phyloP scores from a whole-genome alignment of 2,329 filamentous ascomycete genomes.

The Ceratocystis diversiconidia region DNA sequence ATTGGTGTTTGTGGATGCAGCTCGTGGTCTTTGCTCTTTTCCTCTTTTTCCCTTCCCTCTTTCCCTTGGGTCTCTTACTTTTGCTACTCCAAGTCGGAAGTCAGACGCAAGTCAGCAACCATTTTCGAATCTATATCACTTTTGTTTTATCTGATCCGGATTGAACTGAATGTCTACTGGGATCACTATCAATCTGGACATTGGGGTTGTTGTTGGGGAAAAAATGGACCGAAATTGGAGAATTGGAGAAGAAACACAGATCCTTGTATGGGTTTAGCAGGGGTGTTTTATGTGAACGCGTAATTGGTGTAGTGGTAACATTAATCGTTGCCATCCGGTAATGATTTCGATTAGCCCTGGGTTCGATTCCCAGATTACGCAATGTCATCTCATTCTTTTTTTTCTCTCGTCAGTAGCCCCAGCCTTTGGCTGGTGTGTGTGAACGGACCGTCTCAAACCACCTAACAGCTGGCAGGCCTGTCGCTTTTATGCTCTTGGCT shows the following conservation, averaged over 20 bases:
- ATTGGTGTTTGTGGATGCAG: background rate
- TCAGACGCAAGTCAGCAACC: background rate
- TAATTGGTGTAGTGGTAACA: constrained; percentile 13
- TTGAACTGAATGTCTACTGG: background rate
- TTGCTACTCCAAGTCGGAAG: background rate
- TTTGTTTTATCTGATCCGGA: background rate
- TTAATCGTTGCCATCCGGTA: constrained; percentile 11
- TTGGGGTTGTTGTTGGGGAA: too few species aligned
- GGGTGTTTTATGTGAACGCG: background rate
- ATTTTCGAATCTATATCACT: background rate
- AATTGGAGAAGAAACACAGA: background rate
- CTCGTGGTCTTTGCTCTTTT: background rate
- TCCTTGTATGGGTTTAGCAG: background rate
- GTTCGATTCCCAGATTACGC: constrained; percentile 12
- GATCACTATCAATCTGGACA: too few species aligned
- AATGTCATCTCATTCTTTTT: background rate
- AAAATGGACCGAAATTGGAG: background rate
- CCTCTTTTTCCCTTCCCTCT: background rate
- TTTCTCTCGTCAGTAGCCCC: background rate
- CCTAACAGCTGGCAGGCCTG: background rate
- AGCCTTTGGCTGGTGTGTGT: background rate
- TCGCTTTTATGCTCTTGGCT: background rate
- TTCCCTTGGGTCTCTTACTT: background rate
- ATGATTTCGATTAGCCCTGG: constrained; percentile 12
- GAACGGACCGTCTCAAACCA: background rate